Percentiles rank a stretch among this genome's conserved stretches.
phyloP scores from a whole-genome alignment of 331 rosid genomes.

The Cydonia oblonga region DNA sequence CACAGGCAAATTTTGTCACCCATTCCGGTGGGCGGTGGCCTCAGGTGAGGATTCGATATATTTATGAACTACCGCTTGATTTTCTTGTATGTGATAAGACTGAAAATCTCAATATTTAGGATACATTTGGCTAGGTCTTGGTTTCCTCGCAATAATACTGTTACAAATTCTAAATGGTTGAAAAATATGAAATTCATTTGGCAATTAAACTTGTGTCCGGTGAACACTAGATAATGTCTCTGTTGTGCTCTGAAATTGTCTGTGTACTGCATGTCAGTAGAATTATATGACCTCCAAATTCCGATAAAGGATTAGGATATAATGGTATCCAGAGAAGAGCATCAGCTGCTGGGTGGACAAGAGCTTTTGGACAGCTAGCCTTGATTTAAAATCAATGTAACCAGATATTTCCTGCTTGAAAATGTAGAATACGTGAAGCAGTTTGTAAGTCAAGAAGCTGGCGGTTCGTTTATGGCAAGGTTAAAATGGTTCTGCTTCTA shows the following conservation, averaged over 20 bases:
- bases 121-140: background rate
- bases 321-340: background rate
- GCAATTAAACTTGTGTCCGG: background rate
- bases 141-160: background rate
- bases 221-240: background rate
- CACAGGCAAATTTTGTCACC: conserved; percentile 42
- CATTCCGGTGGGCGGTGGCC: conserved; percentile 95
- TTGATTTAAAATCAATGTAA: background rate
- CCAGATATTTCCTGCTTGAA: background rate
- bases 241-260: background rate
- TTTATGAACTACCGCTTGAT: background rate
- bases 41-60: conserved; percentile 47
- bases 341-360: background rate
- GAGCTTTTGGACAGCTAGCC: background rate
- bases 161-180: background rate
- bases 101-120: background rate
- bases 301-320: background rate
- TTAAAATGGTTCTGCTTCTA: no score
- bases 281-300: background rate
- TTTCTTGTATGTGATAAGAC: background rate
- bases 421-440: background rate
- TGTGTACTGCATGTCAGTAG: background rate
- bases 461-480: background rate
- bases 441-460: background rate
- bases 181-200: background rate